A percentile compares a stretch with the other conserved stretches of the same genome.
Conservation (phyloP, 768 basidiomycete species). For the Hericium coralloides region DNA sequence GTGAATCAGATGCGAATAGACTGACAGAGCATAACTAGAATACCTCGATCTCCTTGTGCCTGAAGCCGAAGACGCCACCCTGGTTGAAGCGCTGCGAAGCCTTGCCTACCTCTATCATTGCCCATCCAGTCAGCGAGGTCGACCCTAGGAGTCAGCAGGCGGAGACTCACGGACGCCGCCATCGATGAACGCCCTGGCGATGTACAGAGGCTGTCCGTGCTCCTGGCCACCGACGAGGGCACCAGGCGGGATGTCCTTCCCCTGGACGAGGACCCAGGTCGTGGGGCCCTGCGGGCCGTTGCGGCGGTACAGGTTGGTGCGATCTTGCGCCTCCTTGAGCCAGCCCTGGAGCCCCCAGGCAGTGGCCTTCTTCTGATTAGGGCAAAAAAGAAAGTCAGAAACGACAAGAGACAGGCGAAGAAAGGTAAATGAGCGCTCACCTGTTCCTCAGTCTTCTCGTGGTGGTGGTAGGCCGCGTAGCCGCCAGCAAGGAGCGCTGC, state of each 20-base stretch:
- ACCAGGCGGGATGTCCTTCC: conserved; percentile 46
- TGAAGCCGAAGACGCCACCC: conserved; percentile 58
- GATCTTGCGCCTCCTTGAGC: conserved; percentile 46
- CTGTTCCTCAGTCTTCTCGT: conserved; percentile 48
- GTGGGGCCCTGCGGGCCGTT: conserved; percentile 37
- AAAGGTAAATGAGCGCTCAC: conserved; percentile 22
- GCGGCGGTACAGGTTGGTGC: conserved; percentile 38
- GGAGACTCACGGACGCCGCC: conserved; percentile 41
- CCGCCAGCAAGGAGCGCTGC: conserved; percentile 44
- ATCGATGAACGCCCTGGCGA: conserved; percentile 50
- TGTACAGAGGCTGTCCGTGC: conserved; percentile 46
- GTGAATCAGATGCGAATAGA: not conserved
- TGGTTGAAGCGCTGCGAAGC: conserved; percentile 48
- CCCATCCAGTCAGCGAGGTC: not conserved
- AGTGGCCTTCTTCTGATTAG: not conserved
- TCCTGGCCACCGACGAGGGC: conserved; percentile 47
- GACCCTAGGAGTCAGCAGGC: not conserved
- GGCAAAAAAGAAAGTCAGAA: not conserved
- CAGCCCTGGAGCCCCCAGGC: conserved; percentile 45
- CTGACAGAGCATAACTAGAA: conserved; percentile 3
- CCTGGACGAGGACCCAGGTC: conserved; percentile 55
- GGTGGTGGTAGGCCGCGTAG: conserved; percentile 40
- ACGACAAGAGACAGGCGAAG: not conserved
- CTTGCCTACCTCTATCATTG: conserved; percentile 51
- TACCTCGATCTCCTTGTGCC: conserved; percentile 51